phyloP scores from a whole-genome alignment of 2,329 filamentous ascomycete genomes.

The Cladosporium sp. region DNA sequence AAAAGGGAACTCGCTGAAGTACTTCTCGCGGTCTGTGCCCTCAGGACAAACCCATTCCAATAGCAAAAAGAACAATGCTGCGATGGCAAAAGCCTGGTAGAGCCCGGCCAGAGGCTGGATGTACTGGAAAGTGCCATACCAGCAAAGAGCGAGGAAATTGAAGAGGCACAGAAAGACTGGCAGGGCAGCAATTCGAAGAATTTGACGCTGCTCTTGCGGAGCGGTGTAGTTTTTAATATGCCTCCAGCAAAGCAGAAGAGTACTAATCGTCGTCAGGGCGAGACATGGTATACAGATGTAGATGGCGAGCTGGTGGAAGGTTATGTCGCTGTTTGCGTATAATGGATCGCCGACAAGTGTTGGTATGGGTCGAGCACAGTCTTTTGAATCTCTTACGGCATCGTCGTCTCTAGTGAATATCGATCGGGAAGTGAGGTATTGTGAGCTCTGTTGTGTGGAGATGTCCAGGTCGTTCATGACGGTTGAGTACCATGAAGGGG shows the following conservation, averaged over 20 bases:
- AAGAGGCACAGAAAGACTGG: constrained; percentile 17
- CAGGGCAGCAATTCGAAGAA: constrained; percentile 17
- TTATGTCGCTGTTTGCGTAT: constrained; percentile 13
- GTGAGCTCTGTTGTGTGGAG: neutral
- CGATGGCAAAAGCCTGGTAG: constrained; percentile 19
- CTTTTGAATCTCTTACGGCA: constrained; percentile 9
- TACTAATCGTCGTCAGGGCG: constrained; percentile 12
- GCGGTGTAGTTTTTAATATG: constrained; percentile 18
- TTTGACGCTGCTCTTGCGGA: constrained; percentile 21
- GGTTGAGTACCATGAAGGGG: neutral
- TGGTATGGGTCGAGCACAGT: constrained; percentile 15
- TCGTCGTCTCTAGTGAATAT: neutral
- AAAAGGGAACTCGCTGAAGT: constrained; percentile 16
- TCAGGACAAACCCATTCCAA: constrained; percentile 21
- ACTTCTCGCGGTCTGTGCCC: constrained; percentile 17
- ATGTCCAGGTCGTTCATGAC: neutral
- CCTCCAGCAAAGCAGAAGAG: constrained; percentile 10
- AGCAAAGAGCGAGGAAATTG: constrained; percentile 18
- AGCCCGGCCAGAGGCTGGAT: constrained; percentile 17
- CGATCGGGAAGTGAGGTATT: neutral
- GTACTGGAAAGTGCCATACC: constrained; percentile 17
- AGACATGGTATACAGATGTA: constrained; percentile 15
- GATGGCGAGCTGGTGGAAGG: constrained; percentile 19
- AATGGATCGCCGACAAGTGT: constrained; percentile 15
- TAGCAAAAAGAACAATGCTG: constrained; percentile 19